Percentiles rank a stretch among this genome's conserved stretches.
Evolutionary conservation across 129 eudicot genomes (phyloP).

Genomic region (Flaveria sonorensis): DNA sequence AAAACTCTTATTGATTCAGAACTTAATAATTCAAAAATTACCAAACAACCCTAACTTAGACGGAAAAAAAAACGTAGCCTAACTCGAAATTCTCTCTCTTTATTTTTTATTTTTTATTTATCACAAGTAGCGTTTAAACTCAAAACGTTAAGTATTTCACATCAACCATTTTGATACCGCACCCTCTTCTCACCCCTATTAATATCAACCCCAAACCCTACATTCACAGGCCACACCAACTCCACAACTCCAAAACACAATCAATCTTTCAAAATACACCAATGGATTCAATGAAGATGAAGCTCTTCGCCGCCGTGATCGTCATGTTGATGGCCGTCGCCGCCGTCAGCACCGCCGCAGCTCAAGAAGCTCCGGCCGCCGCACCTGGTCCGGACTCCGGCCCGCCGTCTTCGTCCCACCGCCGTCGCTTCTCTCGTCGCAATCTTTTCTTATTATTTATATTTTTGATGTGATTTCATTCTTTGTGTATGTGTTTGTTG

Average conservation of each 20-base stretch:
- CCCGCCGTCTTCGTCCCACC: constrained; percentile 35
- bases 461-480: not conserved
- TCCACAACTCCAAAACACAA: not conserved
- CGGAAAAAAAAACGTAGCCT: too few species aligned
- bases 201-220: not conserved
- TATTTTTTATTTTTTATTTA: too few species aligned
- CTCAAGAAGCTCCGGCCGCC: constrained; percentile 45
- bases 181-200: not conserved
- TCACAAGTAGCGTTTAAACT: too few species aligned
- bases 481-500: not conserved
- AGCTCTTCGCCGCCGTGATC: constrained; percentile 28
- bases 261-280: not conserved
- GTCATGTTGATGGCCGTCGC: constrained; percentile 34
- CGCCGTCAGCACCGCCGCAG: constrained; percentile 33
- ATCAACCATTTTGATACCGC: too few species aligned
- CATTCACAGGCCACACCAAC: not conserved
- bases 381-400: constrained; percentile 48
- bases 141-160: too few species aligned
- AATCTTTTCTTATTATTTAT: not conserved
- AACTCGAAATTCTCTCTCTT: too few species aligned
- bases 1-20: too few species aligned
- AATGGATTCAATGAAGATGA: constrained; percentile 51
- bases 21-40: too few species aligned
- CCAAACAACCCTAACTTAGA: too few species aligned
- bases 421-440: constrained; percentile 33